phyloP scores from a whole-genome alignment of 768 basidiomycete species.

The Kondoa subrosea region DNA sequence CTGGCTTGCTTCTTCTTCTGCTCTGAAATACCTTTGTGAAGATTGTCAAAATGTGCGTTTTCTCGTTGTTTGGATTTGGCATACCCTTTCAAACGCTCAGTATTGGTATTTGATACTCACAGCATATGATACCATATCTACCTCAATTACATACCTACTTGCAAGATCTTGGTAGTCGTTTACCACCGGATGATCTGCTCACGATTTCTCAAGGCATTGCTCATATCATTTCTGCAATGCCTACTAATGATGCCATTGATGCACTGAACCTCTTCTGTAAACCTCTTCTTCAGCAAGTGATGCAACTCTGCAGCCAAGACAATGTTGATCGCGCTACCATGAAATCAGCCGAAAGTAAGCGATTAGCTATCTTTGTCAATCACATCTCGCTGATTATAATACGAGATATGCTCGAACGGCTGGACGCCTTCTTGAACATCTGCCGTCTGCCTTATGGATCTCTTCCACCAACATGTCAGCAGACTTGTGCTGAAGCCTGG shows the following conservation, averaged over 20 bases:
- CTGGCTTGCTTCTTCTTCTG: slow-evolving; percentile 82
- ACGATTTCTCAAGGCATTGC: slow-evolving; percentile 93
- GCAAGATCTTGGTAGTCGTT: slow-evolving; percentile 54
- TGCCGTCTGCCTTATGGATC: slow-evolving; percentile 66
- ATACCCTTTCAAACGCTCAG: slow-evolving; percentile 16
- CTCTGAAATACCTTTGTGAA: slow-evolving; percentile 88
- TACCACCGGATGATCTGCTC: slow-evolving; percentile 69
- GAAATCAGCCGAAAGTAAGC: not conserved
- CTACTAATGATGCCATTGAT: slow-evolving; percentile 67
- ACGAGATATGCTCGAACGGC: slow-evolving; percentile 72
- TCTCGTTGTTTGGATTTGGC: not conserved
- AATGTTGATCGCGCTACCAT: slow-evolving; percentile 51
- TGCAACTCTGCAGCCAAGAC: slow-evolving; percentile 43
- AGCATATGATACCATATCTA: slow-evolving; percentile 83
- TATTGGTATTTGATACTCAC: no score
- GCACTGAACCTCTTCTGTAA: slow-evolving; percentile 71
- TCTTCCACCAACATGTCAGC: slow-evolving; percentile 60
- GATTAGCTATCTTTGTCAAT: not conserved
- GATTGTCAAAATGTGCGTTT: slow-evolving; percentile 68
- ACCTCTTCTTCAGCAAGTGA: slow-evolving; percentile 64
- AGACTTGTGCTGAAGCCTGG: slow-evolving; percentile 67
- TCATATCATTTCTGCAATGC: slow-evolving; percentile 85
- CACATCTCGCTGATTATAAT: slow-evolving; percentile 3
- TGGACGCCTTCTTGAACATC: slow-evolving; percentile 78
- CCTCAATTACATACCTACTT: slow-evolving; percentile 83